Conservation (phyloP, 2,329 filamentous ascomycete genomes). For the Harringtonia lauricola region DNA sequence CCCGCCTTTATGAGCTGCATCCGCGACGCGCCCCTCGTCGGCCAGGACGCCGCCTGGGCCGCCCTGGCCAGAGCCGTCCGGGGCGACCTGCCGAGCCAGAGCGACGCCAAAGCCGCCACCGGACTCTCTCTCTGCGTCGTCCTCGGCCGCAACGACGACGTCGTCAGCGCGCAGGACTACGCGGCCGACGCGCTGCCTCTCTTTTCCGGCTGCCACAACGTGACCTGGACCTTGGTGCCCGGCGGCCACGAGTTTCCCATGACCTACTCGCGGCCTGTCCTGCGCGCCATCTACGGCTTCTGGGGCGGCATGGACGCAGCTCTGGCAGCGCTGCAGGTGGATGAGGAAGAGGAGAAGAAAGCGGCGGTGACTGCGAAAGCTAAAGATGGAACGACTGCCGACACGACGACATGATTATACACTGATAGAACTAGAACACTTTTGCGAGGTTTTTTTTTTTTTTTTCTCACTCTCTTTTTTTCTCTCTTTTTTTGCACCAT, state of each 20-base stretch:
- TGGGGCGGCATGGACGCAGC: slow-evolving; percentile 23
- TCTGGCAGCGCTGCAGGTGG: not conserved
- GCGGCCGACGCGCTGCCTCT: slow-evolving; percentile 36
- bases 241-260: slow-evolving; percentile 54
- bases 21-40: slow-evolving; percentile 39
- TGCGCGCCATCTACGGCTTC: slow-evolving; percentile 34
- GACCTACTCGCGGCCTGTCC: slow-evolving; percentile 34
- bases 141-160: slow-evolving; percentile 37
- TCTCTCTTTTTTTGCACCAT: too few species aligned
- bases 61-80: slow-evolving; percentile 26
- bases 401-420: too few species aligned
- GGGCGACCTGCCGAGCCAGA: not conserved
- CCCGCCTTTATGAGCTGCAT: slow-evolving; percentile 49
- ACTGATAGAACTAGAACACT: too few species aligned
- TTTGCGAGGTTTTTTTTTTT: too few species aligned
- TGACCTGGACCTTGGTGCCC: slow-evolving; percentile 39
- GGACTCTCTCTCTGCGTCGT: slow-evolving; percentile 36
- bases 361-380: not conserved
- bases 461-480: too few species aligned
- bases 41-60: slow-evolving; percentile 39
- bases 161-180: slow-evolving; percentile 42
- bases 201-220: slow-evolving; percentile 35
- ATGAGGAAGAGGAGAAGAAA: slow-evolving; percentile 5
- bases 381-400: too few species aligned
- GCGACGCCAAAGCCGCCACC: not conserved